Evolutionary conservation across 2,329 filamentous ascomycete species (phyloP).

Genomic region (Fusarium pseudocircinatum): DNA sequence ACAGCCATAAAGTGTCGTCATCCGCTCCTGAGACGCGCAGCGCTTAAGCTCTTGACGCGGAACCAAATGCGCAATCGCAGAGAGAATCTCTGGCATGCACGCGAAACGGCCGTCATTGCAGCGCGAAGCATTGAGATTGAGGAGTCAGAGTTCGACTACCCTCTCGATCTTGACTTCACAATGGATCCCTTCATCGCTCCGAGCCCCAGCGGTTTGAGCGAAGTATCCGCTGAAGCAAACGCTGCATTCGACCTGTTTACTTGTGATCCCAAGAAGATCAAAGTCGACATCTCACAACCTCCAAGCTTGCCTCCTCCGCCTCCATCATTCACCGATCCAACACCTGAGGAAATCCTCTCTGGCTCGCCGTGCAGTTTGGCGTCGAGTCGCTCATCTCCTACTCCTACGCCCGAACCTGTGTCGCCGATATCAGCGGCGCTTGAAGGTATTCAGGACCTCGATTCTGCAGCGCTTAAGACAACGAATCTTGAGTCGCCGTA

Average conservation of each 20-base stretch:
- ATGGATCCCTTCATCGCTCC: background rate
- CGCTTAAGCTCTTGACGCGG: slow-evolving; percentile 48
- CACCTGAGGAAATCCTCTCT: background rate
- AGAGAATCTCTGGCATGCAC: slow-evolving; percentile 54
- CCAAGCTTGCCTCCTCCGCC: slow-evolving; percentile 14
- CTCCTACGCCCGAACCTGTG: background rate
- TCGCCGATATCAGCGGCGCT: slow-evolving; percentile 26
- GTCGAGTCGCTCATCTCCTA: slow-evolving; percentile 6
- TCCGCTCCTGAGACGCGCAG: slow-evolving; percentile 52
- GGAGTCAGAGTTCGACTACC: slow-evolving; percentile 33
- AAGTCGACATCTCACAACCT: slow-evolving; percentile 10
- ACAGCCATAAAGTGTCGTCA: slow-evolving; percentile 53
- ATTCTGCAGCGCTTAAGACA: slow-evolving; percentile 9
- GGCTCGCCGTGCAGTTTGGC: background rate
- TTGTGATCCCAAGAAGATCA: slow-evolving; percentile 6
- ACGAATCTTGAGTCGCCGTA: slow-evolving; percentile 41
- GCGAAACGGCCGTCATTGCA: slow-evolving; percentile 47
- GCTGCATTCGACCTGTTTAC: background rate
- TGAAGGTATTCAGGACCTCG: slow-evolving; percentile 28
- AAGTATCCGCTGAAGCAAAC: background rate
- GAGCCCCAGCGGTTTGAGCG: background rate
- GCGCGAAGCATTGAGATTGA: slow-evolving; percentile 50
- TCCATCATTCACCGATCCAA: slow-evolving; percentile 30
- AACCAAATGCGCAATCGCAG: slow-evolving; percentile 46
- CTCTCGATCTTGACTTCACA: background rate